Conservation (phyloP, 495 filamentous ascomycete genomes). For the Aspergillus olivimuriae region DNA sequence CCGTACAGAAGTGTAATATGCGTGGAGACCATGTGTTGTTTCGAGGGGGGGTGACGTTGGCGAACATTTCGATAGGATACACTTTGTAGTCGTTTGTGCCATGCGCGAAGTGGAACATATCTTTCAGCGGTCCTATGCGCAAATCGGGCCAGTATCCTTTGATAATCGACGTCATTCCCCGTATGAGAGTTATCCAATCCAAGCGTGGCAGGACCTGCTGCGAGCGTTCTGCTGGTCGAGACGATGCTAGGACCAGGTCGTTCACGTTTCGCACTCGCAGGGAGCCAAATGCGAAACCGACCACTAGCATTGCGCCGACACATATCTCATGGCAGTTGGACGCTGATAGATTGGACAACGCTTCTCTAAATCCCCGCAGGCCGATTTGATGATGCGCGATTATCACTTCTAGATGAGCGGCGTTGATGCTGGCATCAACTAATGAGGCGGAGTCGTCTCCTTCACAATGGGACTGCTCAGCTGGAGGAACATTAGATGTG, state of each 20-base stretch:
- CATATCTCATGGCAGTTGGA: slow-evolving; percentile 12
- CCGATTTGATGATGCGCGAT: slow-evolving; percentile 23
- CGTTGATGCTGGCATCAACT: slow-evolving; percentile 6
- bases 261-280: slow-evolving; percentile 10
- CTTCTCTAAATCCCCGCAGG: slow-evolving; percentile 16
- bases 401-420: too few relatives aligned
- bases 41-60: neutral
- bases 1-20: slow-evolving; percentile 8
- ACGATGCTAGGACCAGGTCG: neutral
- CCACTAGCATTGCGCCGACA: slow-evolving; percentile 17
- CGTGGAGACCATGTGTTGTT: neutral
- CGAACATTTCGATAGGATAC: too few relatives aligned
- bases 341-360: slow-evolving; percentile 2
- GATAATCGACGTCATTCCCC: slow-evolving; percentile 13
- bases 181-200: slow-evolving; percentile 22
- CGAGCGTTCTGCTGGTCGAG: neutral
- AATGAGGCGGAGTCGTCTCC: too few relatives aligned
- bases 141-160: slow-evolving; percentile 17
- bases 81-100: slow-evolving; percentile 22
- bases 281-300: slow-evolving; percentile 21
- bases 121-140: slow-evolving; percentile 10
- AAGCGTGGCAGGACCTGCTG: slow-evolving; percentile 3
- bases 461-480: too few relatives aligned
- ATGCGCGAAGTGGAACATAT: slow-evolving; percentile 13
- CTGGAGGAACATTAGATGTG: too few relatives aligned